These are phyloP conservation scores for Mycosphaerella sp. DNA, from an alignment of 2,329 filamentous ascomycete species.

Conservation along the genomic window DNA sequence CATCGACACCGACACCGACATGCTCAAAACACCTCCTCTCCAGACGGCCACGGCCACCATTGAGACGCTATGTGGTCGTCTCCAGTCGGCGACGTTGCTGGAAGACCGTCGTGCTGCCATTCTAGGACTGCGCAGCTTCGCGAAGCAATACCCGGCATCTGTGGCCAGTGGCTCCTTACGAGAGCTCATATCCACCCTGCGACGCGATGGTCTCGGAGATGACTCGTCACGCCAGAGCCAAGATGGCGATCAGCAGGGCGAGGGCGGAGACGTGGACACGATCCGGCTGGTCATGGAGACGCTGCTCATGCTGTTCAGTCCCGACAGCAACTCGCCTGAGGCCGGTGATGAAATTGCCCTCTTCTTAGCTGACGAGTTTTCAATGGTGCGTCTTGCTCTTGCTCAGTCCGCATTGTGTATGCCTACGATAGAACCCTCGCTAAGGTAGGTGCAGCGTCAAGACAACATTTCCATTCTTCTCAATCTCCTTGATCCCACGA, in stretches of 20 bases:
- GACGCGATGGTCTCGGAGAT: conserved; percentile 57
- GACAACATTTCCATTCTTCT: conserved; percentile 91
- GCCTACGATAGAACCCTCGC: conserved; percentile 26
- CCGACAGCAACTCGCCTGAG: conserved; percentile 63
- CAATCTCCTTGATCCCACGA: conserved; percentile 76
- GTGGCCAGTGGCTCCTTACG: conserved; percentile 90
- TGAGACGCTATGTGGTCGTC: conserved; percentile 75
- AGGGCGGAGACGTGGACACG: conserved; percentile 74
- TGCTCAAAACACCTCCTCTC: conserved; percentile 72
- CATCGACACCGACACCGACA: conserved; percentile 24
- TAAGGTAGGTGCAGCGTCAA: conserved; percentile 63
- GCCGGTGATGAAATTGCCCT: conserved; percentile 92
- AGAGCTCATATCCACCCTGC: conserved; percentile 75
- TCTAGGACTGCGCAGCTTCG: conserved; percentile 86
- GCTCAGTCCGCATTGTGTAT: background rate
- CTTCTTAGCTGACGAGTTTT: conserved; percentile 97
- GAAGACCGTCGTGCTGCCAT: conserved; percentile 94
- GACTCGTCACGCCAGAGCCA: conserved; percentile 20
- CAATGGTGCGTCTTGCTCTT: conserved; percentile 54
- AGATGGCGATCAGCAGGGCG: conserved; percentile 47
- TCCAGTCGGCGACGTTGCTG: conserved; percentile 82
- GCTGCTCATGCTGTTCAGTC: conserved; percentile 82
- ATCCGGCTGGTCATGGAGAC: conserved; percentile 94
- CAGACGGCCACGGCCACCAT: conserved; percentile 96
- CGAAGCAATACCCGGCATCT: conserved; percentile 91